Percentiles rank a stretch among this genome's conserved stretches.
Conservation (phyloP, 345 rosid genomes). For the Trapa bicornis region DNA sequence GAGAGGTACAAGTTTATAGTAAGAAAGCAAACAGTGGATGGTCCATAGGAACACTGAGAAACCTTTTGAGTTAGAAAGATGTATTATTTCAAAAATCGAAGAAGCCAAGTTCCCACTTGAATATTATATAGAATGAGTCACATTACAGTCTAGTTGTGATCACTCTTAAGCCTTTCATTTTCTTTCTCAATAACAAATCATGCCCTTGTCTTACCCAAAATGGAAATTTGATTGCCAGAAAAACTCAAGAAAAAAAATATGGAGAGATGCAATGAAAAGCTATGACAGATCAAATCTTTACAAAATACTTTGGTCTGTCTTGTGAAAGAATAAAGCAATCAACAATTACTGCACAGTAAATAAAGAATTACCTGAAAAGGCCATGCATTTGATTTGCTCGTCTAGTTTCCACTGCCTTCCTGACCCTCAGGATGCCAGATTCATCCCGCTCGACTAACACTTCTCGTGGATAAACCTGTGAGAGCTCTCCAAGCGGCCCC, state of each 20-base stretch:
- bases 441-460: constrained; percentile 57
- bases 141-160: background rate
- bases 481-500: constrained; percentile 83
- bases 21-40: background rate
- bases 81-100: background rate
- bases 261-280: background rate
- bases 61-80: background rate
- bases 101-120: background rate
- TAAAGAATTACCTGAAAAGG: constrained; percentile 59
- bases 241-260: background rate
- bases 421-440: constrained; percentile 48
- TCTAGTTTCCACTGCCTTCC: constrained; percentile 61
- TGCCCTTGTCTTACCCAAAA: background rate
- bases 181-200: background rate
- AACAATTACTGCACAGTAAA: background rate
- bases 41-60: background rate
- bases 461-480: constrained; percentile 67
- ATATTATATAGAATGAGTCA: background rate
- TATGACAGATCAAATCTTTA: background rate
- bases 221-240: background rate
- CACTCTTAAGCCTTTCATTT: background rate
- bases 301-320: background rate
- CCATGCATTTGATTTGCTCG: constrained; percentile 98
- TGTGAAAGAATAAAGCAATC: background rate
- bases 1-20: background rate